phyloP scores from a whole-genome alignment of 805 yeast genomes.

The Saccharomycopsis capsularis region DNA sequence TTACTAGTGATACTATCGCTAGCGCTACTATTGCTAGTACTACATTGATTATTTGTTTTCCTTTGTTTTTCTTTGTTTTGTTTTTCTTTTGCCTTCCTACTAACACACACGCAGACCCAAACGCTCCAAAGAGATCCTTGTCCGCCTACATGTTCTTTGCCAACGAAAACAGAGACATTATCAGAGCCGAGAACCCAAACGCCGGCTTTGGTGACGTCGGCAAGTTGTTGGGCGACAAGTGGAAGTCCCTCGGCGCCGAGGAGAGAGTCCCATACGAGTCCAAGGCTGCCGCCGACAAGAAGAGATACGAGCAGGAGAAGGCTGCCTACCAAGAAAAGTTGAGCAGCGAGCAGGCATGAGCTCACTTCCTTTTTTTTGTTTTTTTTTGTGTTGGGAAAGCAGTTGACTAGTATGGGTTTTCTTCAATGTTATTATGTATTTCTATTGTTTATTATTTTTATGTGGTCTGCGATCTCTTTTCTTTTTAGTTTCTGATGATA shows the following conservation, averaged over 20 bases:
- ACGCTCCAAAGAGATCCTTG: conserved; percentile 97
- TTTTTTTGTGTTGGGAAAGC: too few relatives aligned
- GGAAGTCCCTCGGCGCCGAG: conserved; percentile 83
- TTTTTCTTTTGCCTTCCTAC: too few relatives aligned
- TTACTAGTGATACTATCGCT: background rate
- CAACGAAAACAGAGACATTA: conserved; percentile 92
- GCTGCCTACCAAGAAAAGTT: conserved; percentile 50
- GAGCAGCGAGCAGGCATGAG: too few relatives aligned
- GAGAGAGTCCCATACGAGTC: conserved; percentile 87
- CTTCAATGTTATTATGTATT: too few relatives aligned
- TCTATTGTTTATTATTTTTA: too few relatives aligned
- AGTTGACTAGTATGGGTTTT: too few relatives aligned
- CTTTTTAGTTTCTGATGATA: too few relatives aligned
- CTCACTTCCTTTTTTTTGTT: too few relatives aligned
- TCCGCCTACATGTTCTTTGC: conserved; percentile 99
- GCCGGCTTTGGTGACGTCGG: conserved; percentile 94
- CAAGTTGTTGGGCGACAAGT: conserved; percentile 87
- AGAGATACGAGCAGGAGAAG: conserved; percentile 95
- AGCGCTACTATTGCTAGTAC: background rate
- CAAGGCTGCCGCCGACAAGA: conserved; percentile 90
- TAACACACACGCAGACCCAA: conserved; percentile 55
- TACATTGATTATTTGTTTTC: too few relatives aligned
- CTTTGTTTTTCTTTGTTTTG: too few relatives aligned
- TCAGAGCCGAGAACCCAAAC: conserved; percentile 95
- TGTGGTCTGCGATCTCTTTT: too few relatives aligned